Percentiles rank a stretch among this genome's conserved stretches.
These are phyloP conservation scores for Tuber aestivum DNA, from an alignment of 495 filamentous ascomycete species.

Conservation along the genomic window DNA sequence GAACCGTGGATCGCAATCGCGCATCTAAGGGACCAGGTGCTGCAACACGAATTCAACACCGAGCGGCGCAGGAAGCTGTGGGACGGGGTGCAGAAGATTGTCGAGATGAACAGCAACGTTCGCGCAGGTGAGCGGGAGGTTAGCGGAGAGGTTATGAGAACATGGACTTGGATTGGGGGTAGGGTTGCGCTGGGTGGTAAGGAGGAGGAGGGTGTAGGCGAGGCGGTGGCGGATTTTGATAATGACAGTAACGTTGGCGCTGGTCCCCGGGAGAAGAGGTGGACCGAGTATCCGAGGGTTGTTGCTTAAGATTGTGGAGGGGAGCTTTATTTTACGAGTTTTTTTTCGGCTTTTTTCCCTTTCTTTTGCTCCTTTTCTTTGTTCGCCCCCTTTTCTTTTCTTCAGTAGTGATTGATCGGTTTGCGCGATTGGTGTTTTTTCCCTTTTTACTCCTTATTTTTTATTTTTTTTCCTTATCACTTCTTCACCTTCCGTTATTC, in stretches of 20 bases:
- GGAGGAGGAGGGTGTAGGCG: neutral
- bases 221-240: neutral
- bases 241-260: conserved; percentile 3
- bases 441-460: neutral
- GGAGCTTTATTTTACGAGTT: neutral
- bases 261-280: neutral
- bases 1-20: conserved; percentile 79
- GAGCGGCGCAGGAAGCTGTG: conserved; percentile 69
- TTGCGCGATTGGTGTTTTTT: neutral
- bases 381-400: neutral
- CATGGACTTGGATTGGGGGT: conserved; percentile 93
- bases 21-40: conserved; percentile 84
- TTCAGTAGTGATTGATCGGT: neutral
- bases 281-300: conserved; percentile 21
- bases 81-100: conserved; percentile 70
- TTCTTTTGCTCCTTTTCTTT: too few relatives aligned
- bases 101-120: conserved; percentile 91
- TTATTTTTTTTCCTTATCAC: neutral
- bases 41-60: conserved; percentile 72
- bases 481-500: neutral
- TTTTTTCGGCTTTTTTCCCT: neutral
- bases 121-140: conserved; percentile 76
- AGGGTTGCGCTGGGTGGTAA: conserved; percentile 17
- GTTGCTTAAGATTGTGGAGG: conserved; percentile 14
- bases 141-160: conserved; percentile 75